phyloP scores from a whole-genome alignment of 805 yeast species.

The Ogataea philodendri region DNA sequence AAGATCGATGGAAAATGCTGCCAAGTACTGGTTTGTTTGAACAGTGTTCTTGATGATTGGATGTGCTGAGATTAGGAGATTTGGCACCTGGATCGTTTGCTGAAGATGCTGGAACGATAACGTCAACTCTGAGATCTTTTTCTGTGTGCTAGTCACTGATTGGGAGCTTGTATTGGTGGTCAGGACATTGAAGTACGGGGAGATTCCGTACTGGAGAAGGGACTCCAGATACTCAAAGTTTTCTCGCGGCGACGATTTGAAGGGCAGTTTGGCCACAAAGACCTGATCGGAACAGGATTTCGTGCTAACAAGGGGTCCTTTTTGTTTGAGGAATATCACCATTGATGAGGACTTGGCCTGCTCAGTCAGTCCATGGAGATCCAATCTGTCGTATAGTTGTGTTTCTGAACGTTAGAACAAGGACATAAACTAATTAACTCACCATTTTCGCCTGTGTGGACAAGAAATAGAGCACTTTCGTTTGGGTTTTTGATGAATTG shows the following conservation, averaged over 20 bases:
- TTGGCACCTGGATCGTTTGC: slow-evolving; percentile 67
- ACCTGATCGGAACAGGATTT: slow-evolving; percentile 11
- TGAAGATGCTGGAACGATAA: slow-evolving; percentile 65
- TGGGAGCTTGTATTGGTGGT: slow-evolving; percentile 27
- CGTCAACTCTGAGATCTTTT: slow-evolving; percentile 66
- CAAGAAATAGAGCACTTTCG: slow-evolving; percentile 5
- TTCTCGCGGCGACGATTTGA: slow-evolving; percentile 10
- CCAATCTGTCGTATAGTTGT: slow-evolving; percentile 1
- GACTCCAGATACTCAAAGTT: slow-evolving; percentile 50
- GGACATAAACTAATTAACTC: neutral
- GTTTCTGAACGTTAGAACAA: slow-evolving; percentile 1
- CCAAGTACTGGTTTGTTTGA: slow-evolving; percentile 15
- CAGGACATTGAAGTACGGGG: slow-evolving; percentile 65
- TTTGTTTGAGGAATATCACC: slow-evolving; percentile 13
- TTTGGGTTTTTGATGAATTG: slow-evolving; percentile 1
- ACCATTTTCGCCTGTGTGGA: slow-evolving; percentile 2
- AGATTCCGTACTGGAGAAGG: slow-evolving; percentile 59
- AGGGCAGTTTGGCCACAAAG: slow-evolving; percentile 8
- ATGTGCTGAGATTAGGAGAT: slow-evolving; percentile 52
- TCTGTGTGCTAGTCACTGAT: slow-evolving; percentile 48
- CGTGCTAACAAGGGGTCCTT: slow-evolving; percentile 10
- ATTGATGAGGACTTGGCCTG: slow-evolving; percentile 1
- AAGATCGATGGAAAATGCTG: slow-evolving; percentile 10
- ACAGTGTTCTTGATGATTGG: slow-evolving; percentile 45
- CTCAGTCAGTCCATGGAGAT: slow-evolving; percentile 1